Conservation (phyloP, 2,329 filamentous ascomycete species). For the Stromatinia cepivora region DNA sequence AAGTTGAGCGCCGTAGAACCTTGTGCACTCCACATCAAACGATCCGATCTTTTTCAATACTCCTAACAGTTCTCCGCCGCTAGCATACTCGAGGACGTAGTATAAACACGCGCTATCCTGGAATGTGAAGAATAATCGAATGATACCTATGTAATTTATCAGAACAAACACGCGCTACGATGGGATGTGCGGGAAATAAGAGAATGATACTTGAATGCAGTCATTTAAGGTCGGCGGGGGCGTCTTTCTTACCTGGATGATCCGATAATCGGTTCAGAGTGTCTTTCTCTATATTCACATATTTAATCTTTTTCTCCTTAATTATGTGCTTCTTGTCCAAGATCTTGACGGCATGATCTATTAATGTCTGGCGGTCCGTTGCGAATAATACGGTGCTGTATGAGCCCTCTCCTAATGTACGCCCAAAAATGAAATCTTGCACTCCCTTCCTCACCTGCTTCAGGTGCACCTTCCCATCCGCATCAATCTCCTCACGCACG, state of each 20-base stretch:
- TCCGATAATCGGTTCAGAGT: constrained; percentile 94
- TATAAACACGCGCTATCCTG: constrained; percentile 96
- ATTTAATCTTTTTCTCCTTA: constrained; percentile 99
- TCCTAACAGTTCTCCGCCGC: constrained; percentile 85
- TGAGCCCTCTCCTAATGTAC: constrained; percentile 89
- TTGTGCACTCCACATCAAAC: constrained; percentile 91
- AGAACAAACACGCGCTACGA: neutral
- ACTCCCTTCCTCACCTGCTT: constrained; percentile 94
- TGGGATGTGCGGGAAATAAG: neutral
- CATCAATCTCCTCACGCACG: constrained; percentile 79
- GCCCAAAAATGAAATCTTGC: constrained; percentile 91
- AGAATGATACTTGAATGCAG: neutral
- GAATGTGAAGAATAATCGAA: constrained; percentile 97
- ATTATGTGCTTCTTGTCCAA: constrained; percentile 98
- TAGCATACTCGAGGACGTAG: constrained; percentile 92
- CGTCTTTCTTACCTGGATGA: constrained; percentile 62
- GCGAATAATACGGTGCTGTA: constrained; percentile 95
- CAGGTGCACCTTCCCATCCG: constrained; percentile 76
- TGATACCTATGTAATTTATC: constrained; percentile 56
- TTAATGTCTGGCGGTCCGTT: constrained; percentile 88
- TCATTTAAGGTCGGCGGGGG: neutral
- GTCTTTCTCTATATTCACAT: constrained; percentile 99
- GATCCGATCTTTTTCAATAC: constrained; percentile 92
- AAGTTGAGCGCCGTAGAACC: constrained; percentile 94
- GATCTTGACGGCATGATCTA: constrained; percentile 97